Conservation (phyloP, 345 rosid species). For the Angophora floribunda region DNA sequence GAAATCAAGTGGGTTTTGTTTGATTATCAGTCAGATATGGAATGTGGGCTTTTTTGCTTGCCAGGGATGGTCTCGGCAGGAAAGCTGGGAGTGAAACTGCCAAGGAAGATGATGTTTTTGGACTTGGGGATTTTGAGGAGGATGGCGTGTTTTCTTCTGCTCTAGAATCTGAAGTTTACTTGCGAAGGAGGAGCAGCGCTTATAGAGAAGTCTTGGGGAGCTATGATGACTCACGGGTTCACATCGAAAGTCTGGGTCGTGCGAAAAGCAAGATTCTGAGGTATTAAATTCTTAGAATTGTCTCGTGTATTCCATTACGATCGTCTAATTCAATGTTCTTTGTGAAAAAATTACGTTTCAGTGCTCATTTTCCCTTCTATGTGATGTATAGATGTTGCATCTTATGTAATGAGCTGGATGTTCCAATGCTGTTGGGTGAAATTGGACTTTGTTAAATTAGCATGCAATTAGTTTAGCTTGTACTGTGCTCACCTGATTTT, state of each 20-base stretch:
- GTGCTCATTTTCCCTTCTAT: not conserved
- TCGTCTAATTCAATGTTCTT: not conserved
- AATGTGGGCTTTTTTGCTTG: not conserved
- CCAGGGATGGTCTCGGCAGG: slow-evolving; percentile 1
- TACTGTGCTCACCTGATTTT: not conserved
- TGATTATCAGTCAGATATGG: not conserved
- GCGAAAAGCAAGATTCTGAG: slow-evolving; percentile 39
- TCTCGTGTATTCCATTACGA: not conserved
- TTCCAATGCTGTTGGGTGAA: not conserved
- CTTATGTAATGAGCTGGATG: not conserved
- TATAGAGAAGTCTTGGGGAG: slow-evolving; percentile 31
- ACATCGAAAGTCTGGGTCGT: slow-evolving; percentile 13
- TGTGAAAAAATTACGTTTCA: not conserved
- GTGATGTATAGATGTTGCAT: not conserved
- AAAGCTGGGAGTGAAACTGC: slow-evolving; percentile 3
- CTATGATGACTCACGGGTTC: slow-evolving; percentile 16
- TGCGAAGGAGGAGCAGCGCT: slow-evolving; percentile 18
- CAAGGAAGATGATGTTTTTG: slow-evolving; percentile 1
- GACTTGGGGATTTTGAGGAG: slow-evolving; percentile 4
- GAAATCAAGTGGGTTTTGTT: not conserved
- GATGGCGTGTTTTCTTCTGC: slow-evolving; percentile 1
- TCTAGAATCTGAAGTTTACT: slow-evolving; percentile 6
- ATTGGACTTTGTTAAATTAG: not conserved
- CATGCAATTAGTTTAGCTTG: not conserved
- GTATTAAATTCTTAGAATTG: slow-evolving; percentile 5